Evolutionary conservation across 352 stramenopile species (phyloP).

Genomic region (Thalassiosira ordinaria): DNA sequence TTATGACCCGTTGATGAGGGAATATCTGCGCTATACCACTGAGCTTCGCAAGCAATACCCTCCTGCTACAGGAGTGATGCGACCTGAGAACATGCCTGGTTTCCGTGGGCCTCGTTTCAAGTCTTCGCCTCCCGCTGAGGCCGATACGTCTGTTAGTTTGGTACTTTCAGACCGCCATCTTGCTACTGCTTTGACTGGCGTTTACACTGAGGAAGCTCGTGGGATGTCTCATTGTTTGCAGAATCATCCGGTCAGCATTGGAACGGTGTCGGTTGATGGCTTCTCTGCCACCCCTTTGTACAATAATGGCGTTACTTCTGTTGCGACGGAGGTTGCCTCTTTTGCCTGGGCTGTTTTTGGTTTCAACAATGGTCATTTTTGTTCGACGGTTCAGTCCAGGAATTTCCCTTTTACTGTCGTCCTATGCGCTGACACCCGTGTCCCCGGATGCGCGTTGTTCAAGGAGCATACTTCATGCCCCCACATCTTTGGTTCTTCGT

Average conservation of each 20-base stretch:
- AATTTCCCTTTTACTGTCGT: slow-evolving; percentile 12
- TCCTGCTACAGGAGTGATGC: background rate
- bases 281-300: background rate
- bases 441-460: slow-evolving; percentile 20
- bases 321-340: background rate
- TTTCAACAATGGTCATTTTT: slow-evolving; percentile 27
- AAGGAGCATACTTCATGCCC: slow-evolving; percentile 2
- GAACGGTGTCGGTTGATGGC: background rate
- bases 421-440: slow-evolving; percentile 1
- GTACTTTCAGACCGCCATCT: background rate
- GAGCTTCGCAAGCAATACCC: background rate
- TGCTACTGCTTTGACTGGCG: background rate
- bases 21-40: slow-evolving; percentile 2
- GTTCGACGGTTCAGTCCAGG: background rate
- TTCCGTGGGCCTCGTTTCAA: slow-evolving; percentile 17
- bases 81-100: slow-evolving; percentile 39
- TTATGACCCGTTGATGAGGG: slow-evolving; percentile 18
- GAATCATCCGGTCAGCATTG: background rate
- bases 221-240: background rate
- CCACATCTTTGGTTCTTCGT: background rate
- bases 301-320: background rate
- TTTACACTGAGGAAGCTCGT: background rate
- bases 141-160: too few relatives aligned
- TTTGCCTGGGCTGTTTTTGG: slow-evolving; percentile 33
- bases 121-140: background rate